Evolutionary conservation across 2,329 filamentous ascomycete species (phyloP).

Genomic region (Colletotrichum camelliae): DNA sequence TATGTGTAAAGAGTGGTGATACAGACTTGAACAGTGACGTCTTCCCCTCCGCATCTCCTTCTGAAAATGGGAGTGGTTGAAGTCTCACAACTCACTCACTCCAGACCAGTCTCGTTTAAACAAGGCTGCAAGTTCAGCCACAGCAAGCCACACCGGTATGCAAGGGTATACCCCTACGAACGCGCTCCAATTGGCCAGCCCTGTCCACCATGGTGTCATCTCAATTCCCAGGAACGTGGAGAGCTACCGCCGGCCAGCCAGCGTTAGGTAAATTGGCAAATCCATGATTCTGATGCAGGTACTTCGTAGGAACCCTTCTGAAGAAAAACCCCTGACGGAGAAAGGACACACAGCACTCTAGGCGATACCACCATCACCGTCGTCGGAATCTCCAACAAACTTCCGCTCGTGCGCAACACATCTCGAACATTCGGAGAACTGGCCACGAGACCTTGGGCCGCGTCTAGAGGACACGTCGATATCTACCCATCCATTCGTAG

Average conservation of each 20-base stretch:
- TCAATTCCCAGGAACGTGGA: constrained; percentile 3
- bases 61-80: neutral
- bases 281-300: constrained; percentile 7
- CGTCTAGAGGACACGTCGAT: constrained; percentile 13
- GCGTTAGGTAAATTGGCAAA: neutral
- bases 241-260: neutral
- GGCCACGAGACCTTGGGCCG: neutral
- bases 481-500: neutral
- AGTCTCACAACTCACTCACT: neutral
- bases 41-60: neutral
- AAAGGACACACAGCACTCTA: constrained; percentile 1
- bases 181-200: constrained; percentile 10
- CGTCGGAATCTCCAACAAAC: neutral
- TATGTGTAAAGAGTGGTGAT: neutral
- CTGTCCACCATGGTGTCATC: constrained; percentile 8
- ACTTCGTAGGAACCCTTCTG: neutral
- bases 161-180: neutral
- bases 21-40: neutral
- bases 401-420: neutral
- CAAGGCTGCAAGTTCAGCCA: constrained; percentile 9
- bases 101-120: neutral
- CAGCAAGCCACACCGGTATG: neutral
- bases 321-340: neutral
- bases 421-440: neutral
- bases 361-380: neutral